These are phyloP conservation scores for Globisporangium nunn DNA, from an alignment of 352 stramenopile genomes.

Conservation along the genomic window DNA sequence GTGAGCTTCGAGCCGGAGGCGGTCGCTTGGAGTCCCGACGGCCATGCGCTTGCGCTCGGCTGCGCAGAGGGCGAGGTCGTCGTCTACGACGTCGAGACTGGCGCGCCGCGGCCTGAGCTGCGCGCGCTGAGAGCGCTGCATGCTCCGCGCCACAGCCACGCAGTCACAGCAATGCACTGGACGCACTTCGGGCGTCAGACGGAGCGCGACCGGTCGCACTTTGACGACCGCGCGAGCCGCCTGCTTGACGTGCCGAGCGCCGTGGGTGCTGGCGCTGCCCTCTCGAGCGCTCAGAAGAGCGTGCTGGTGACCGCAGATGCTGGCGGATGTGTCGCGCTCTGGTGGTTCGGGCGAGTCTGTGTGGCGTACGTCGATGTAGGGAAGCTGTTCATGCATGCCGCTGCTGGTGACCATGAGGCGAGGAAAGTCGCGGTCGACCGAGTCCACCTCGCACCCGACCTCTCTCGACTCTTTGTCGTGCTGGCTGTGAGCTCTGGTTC, in stretches of 20 bases:
- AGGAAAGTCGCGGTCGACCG: slow-evolving; percentile 24
- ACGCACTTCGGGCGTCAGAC: background rate
- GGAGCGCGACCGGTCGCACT: slow-evolving; percentile 7
- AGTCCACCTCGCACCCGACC: slow-evolving; percentile 24
- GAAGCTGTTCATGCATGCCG: slow-evolving; percentile 15
- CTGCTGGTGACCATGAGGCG: slow-evolving; percentile 7
- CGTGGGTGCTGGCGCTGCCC: background rate
- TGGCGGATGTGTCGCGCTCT: slow-evolving; percentile 30
- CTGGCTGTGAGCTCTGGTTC: background rate
- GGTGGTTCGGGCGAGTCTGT: slow-evolving; percentile 55
- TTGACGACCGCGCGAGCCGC: slow-evolving; percentile 23
- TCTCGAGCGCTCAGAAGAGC: slow-evolving; percentile 3
- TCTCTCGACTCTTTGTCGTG: slow-evolving; percentile 34
- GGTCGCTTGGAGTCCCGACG: slow-evolving; percentile 61
- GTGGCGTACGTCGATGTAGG: slow-evolving; percentile 37
- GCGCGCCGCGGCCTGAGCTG: slow-evolving; percentile 21
- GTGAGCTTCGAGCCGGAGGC: slow-evolving; percentile 43
- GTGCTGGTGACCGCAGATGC: slow-evolving; percentile 43
- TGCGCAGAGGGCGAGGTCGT: slow-evolving; percentile 62
- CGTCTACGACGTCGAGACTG: slow-evolving; percentile 60
- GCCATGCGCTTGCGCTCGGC: slow-evolving; percentile 54
- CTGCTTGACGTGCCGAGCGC: slow-evolving; percentile 18
- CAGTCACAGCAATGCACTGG: slow-evolving; percentile 63
- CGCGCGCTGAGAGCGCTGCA: slow-evolving; percentile 17
- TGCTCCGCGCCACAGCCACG: slow-evolving; percentile 27